A percentile compares a stretch with the other conserved stretches of the same genome.
phyloP scores from a whole-genome alignment of 2,329 filamentous ascomycete genomes.

The Xylaria sp. region DNA sequence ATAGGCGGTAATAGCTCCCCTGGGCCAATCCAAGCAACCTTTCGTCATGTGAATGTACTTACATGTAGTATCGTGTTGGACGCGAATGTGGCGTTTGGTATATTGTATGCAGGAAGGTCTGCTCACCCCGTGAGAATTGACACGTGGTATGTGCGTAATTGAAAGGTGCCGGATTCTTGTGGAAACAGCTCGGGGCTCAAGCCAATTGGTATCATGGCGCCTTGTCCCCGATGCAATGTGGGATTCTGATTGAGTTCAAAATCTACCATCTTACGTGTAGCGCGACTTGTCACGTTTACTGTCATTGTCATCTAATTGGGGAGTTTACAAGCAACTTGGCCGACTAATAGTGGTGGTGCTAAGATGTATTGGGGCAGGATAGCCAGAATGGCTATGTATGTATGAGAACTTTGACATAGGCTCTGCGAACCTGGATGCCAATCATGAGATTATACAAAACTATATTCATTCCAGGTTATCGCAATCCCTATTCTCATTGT shows the following conservation, averaged over 20 bases:
- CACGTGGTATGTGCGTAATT: too few relatives aligned
- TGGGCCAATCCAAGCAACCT: too few relatives aligned
- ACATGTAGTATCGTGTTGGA: not conserved
- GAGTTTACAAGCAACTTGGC: not conserved
- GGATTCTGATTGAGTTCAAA: not conserved
- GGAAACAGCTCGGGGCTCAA: not conserved
- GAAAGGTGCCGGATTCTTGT: not conserved
- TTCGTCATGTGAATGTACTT: too few relatives aligned
- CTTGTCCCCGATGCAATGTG: not conserved
- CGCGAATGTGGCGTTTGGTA: not conserved
- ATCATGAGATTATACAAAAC: constrained; percentile 32
- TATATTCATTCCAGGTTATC: constrained; percentile 19
- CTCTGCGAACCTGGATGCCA: constrained; percentile 13
- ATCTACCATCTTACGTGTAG: not conserved
- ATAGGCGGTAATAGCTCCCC: too few relatives aligned
- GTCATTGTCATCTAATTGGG: not conserved
- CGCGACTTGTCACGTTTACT: not conserved
- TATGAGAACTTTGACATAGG: constrained; percentile 7
- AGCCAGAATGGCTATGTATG: not conserved
- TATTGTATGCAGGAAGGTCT: not conserved
- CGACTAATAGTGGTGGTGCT: not conserved
- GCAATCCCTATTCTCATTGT: constrained; percentile 31
- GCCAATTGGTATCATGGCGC: too few relatives aligned
- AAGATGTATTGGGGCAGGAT: not conserved
- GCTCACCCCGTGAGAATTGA: not conserved